These are phyloP conservation scores for Yarrowia alimentaria DNA, from an alignment of 805 yeast genomes.

Conservation along the genomic window DNA sequence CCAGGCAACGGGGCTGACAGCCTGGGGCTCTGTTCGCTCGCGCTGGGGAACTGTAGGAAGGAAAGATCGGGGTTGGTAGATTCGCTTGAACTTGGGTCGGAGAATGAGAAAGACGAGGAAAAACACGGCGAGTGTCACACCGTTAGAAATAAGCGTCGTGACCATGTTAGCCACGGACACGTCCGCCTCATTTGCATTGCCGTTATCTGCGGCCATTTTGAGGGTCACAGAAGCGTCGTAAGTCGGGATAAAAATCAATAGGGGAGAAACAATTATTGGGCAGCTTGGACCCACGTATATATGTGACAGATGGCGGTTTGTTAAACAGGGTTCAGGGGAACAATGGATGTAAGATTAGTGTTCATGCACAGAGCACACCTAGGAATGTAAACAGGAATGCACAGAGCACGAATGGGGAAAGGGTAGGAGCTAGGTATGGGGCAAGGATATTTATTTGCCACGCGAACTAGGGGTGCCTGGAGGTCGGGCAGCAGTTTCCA, in stretches of 20 bases:
- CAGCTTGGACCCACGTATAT: background rate
- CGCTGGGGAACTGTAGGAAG: constrained; percentile 51
- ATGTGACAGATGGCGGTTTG: background rate
- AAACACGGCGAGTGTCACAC: constrained; percentile 62
- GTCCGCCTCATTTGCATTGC: constrained; percentile 4
- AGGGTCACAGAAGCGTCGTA: background rate
- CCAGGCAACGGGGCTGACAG: constrained; percentile 72
- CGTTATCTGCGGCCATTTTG: constrained; percentile 19
- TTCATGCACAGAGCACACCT: too few relatives aligned
- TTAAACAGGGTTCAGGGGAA: constrained; percentile 28
- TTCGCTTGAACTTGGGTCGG: constrained; percentile 64
- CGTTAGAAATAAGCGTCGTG: constrained; percentile 67
- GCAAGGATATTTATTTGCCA: too few relatives aligned
- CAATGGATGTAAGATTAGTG: background rate
- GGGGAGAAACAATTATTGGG: background rate
- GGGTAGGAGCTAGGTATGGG: too few relatives aligned
- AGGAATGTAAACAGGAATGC: too few relatives aligned
- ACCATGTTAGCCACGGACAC: constrained; percentile 73
- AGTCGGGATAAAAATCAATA: background rate
- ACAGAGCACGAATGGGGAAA: too few relatives aligned
- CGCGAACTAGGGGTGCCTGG: too few relatives aligned
- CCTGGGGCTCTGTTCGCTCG: constrained; percentile 65
- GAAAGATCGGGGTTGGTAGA: constrained; percentile 80
- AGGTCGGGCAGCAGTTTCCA: too few relatives aligned
- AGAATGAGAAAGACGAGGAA: constrained; percentile 60